Conservation (phyloP, 257 asterid species). For the Solanum virginianum region DNA sequence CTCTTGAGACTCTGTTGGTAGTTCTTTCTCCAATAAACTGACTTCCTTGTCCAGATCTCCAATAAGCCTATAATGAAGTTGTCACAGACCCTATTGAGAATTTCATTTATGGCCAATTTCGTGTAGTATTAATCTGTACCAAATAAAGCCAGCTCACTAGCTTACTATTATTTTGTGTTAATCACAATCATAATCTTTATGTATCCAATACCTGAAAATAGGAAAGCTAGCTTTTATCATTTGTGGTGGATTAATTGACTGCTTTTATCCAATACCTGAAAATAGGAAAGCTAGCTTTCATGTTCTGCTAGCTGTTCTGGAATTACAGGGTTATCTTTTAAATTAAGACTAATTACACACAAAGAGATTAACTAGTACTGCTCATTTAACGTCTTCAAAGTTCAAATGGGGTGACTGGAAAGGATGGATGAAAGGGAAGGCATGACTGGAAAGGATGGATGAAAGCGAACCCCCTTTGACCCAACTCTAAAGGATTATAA, state of each 20-base stretch:
- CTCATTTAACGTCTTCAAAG: neutral
- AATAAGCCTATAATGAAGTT: too few species aligned
- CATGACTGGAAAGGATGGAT: too few species aligned
- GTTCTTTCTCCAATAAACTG: constrained; percentile 31
- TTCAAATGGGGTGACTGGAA: too few species aligned
- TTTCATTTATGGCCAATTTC: neutral
- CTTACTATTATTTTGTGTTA: neutral
- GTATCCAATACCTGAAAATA: neutral
- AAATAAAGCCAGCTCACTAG: neutral
- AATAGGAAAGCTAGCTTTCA: too few species aligned
- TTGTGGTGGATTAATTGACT: neutral
- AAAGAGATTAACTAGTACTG: neutral
- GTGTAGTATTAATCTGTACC: neutral
- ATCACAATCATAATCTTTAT: neutral
- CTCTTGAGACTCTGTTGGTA: constrained; percentile 27
- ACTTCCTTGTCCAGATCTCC: constrained; percentile 47
- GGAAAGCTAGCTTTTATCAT: neutral
- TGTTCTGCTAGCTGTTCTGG: neutral
- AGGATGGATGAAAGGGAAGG: too few species aligned
- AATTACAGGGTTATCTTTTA: neutral
- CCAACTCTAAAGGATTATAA: too few species aligned
- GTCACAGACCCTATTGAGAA: neutral
- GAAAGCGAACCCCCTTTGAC: too few species aligned
- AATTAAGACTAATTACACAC: neutral
- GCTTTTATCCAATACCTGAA: neutral